Evolutionary conservation across 495 filamentous ascomycete genomes (phyloP), one percentile per base, ranked within the genome.

Genomic region (Neurospora intermedia): DNA sequence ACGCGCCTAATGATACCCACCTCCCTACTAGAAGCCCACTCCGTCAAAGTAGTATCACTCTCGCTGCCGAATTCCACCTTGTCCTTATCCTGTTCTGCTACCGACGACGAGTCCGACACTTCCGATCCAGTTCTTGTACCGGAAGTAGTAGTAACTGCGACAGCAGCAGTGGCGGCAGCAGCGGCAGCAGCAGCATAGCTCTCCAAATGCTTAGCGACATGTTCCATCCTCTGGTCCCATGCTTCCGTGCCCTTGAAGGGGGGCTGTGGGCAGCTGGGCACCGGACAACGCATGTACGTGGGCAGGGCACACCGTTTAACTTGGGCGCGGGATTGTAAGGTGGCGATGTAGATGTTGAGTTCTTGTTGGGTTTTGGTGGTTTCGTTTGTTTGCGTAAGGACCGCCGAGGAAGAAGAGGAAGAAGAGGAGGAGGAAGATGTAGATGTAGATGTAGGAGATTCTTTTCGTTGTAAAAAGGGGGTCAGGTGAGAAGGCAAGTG

Each of bases 171-270:
- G 18, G 42, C 15, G 5, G 41, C 1, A 3, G 0, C 13, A 4
- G 15, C 15, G 15, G 43, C 59, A 70, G 78, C 80, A 7, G 77
- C 70, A 39, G 81, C 82, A 5, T 77, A 85, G 27, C 85, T 84
- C 81, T 94, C 92, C 71, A 93, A 86, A 77, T 96, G 94, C 69
- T 90, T 88, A 0, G 92, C 95, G 11, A 97, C 91, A 80, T 98
- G 95, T 80, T 98, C 95, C 89, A 97, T 93, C 27, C 94, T 85
- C 66, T 89, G 85, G 72, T 97, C 92, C 94, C 94, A 98, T 39
- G 87, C 89, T 4, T 82, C 85, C 4, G 74, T 38, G 10, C 92
- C 92, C 4, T 82, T 79, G 76, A 97, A 98, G 6, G 43, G 27
- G 1, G 9, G 8, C 9, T 41, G 40, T 9, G 40, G 10, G 4